These are phyloP conservation scores for Helichrysum umbraculigerum DNA, from an alignment of 129 eudicot species.

Conservation along the genomic window DNA sequence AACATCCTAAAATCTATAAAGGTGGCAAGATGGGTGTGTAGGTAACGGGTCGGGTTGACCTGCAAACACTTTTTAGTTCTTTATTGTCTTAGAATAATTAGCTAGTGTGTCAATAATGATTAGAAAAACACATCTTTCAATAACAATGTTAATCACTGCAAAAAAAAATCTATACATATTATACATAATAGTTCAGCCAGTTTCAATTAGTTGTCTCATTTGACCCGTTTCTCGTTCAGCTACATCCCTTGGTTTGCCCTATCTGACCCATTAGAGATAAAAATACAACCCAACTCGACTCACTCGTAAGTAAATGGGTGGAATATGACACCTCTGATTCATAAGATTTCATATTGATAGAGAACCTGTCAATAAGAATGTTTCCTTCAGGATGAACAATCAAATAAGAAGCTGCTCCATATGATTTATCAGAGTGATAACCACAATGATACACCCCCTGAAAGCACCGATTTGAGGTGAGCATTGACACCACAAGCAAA, in stretches of 20 bases:
- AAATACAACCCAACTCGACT: too few species aligned
- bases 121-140: too few species aligned
- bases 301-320: not conserved
- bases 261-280: too few species aligned
- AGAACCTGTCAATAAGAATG: slow-evolving; percentile 71
- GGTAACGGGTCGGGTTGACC: not conserved
- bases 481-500: slow-evolving; percentile 10
- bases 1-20: not conserved
- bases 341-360: not conserved
- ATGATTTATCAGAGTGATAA: slow-evolving; percentile 72
- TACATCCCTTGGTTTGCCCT: too few species aligned
- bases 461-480: slow-evolving; percentile 10
- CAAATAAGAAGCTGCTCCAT: slow-evolving; percentile 74
- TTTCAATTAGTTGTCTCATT: too few species aligned
- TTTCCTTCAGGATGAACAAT: slow-evolving; percentile 72
- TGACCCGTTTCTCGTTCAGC: too few species aligned
- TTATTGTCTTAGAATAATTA: not conserved
- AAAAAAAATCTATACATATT: too few species aligned
- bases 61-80: not conserved
- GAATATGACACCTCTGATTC: not conserved
- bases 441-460: slow-evolving; percentile 86
- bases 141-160: too few species aligned
- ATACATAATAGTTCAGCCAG: too few species aligned
- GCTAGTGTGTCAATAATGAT: too few species aligned
- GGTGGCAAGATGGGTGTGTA: not conserved